Percentiles rank a stretch among this genome's conserved stretches.
These are phyloP conservation scores for Kondoa subrosea DNA, from an alignment of 768 basidiomycete genomes.

Conservation along the genomic window DNA sequence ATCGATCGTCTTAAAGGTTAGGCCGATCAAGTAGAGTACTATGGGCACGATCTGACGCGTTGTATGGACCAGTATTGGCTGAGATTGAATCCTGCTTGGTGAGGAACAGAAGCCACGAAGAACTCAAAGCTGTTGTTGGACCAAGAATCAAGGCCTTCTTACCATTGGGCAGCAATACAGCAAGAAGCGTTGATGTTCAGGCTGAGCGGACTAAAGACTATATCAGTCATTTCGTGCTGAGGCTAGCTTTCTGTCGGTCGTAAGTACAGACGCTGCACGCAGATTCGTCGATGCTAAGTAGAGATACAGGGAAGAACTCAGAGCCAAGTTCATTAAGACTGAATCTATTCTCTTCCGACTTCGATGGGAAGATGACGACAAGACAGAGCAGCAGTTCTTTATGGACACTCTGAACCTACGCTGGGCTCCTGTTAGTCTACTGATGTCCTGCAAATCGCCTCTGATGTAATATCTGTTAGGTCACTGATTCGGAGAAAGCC, in stretches of 20 bases:
- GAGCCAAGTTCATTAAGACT: slow-evolving; percentile 71
- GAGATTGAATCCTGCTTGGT: slow-evolving; percentile 80
- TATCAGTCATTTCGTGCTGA: slow-evolving; percentile 78
- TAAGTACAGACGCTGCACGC: slow-evolving; percentile 38
- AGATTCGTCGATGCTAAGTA: background rate
- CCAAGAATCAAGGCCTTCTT: slow-evolving; percentile 58
- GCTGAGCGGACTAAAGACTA: slow-evolving; percentile 64
- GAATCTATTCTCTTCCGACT: slow-evolving; percentile 69
- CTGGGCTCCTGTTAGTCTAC: slow-evolving; percentile 30
- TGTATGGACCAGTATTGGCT: slow-evolving; percentile 44
- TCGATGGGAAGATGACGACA: slow-evolving; percentile 58
- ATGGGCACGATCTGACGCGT: slow-evolving; percentile 23
- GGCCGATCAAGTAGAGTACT: slow-evolving; percentile 9
- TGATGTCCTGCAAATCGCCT: background rate
- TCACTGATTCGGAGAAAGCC: slow-evolving; percentile 44
- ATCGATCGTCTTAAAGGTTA: slow-evolving; percentile 56
- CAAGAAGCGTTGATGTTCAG: slow-evolving; percentile 38
- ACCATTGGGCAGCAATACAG: slow-evolving; percentile 47
- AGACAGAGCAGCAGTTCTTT: slow-evolving; percentile 38
- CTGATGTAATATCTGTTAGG: slow-evolving; percentile 35
- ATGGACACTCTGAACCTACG: slow-evolving; percentile 38
- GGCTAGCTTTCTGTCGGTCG: slow-evolving; percentile 92
- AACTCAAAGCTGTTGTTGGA: slow-evolving; percentile 48
- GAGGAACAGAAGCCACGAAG: slow-evolving; percentile 64
- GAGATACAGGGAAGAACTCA: slow-evolving; percentile 59